Percentiles rank a stretch among this genome's conserved stretches.
Conservation (phyloP, 768 basidiomycete genomes). For the Rhizopogon vinicolor region DNA sequence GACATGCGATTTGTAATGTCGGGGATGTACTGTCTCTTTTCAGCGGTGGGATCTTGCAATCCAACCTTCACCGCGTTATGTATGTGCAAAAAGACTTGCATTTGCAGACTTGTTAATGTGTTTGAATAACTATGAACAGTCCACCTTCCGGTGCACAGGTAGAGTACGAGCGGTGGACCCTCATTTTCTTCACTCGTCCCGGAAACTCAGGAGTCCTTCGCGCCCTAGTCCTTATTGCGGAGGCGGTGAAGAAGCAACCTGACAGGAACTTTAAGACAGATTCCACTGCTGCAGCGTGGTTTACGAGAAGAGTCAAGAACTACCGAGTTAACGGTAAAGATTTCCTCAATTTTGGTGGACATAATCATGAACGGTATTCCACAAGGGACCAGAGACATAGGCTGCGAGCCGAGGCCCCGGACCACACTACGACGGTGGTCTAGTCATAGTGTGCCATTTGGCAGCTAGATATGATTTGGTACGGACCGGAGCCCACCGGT, state of each 20-base stretch:
- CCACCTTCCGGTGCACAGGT: slow-evolving; percentile 58
- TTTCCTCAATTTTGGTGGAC: no score
- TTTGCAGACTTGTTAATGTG: neutral
- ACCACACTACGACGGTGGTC: no score
- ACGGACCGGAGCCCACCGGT: no score
- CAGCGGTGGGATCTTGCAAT: slow-evolving; percentile 50
- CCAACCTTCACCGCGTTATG: slow-evolving; percentile 60
- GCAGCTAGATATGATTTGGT: no score
- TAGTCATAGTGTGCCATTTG: no score
- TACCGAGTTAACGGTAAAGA: slow-evolving; percentile 33
- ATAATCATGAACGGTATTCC: neutral
- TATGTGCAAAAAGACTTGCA: neutral
- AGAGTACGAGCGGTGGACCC: slow-evolving; percentile 53
- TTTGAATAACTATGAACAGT: neutral
- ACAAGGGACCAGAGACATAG: slow-evolving; percentile 27
- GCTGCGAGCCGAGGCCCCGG: slow-evolving; percentile 24
- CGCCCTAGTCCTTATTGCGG: slow-evolving; percentile 50
- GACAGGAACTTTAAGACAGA: slow-evolving; percentile 34
- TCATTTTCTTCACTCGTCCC: slow-evolving; percentile 66
- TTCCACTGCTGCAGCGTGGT: slow-evolving; percentile 37
- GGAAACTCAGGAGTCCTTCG: slow-evolving; percentile 46
- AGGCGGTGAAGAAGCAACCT: slow-evolving; percentile 28
- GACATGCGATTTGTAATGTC: slow-evolving; percentile 56
- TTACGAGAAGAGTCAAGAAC: slow-evolving; percentile 34
- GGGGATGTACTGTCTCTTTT: slow-evolving; percentile 61